Conservation (phyloP, 768 basidiomycete species). For the Boletus insuetus region DNA sequence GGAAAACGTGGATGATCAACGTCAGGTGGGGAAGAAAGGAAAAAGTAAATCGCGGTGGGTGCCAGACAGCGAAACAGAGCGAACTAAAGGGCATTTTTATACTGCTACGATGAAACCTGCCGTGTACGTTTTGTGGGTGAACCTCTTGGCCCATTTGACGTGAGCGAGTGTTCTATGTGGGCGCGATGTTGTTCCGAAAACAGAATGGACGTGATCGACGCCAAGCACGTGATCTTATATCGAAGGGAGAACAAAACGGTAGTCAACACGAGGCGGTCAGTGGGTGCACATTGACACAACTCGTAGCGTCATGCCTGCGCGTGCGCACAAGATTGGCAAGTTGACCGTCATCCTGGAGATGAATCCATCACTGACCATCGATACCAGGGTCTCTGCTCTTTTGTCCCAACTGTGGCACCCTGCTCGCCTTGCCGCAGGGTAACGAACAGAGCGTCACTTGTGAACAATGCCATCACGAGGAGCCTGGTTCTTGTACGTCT, state of each 20-base stretch:
- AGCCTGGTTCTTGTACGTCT: conserved; percentile 83
- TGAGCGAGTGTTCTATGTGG: conserved; percentile 6
- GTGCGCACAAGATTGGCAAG: conserved; percentile 51
- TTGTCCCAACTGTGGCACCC: conserved; percentile 89
- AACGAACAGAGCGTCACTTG: conserved; percentile 75
- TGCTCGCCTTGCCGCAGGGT: conserved; percentile 78
- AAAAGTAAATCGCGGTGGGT: conserved; percentile 5
- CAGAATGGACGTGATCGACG: conserved; percentile 15
- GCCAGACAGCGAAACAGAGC: conserved; percentile 11
- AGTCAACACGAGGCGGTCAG: conserved; percentile 3
- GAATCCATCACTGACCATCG: not conserved
- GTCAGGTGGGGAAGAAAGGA: not conserved
- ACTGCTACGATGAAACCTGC: not conserved
- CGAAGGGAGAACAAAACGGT: conserved; percentile 8
- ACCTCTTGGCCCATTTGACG: not conserved
- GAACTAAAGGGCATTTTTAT: conserved; percentile 16
- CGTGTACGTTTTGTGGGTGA: conserved; percentile 12
- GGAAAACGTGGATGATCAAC: not conserved
- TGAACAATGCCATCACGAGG: conserved; percentile 84
- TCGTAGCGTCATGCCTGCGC: conserved; percentile 18
- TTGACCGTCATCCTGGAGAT: not conserved
- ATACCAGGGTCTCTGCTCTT: conserved; percentile 83
- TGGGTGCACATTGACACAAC: conserved; percentile 12
- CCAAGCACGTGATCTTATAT: conserved; percentile 17
- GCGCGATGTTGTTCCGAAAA: conserved; percentile 22